Evolutionary conservation across 1,284 basidiomycete species (phyloP).

Genomic region (Rhodotorula sp.): DNA sequence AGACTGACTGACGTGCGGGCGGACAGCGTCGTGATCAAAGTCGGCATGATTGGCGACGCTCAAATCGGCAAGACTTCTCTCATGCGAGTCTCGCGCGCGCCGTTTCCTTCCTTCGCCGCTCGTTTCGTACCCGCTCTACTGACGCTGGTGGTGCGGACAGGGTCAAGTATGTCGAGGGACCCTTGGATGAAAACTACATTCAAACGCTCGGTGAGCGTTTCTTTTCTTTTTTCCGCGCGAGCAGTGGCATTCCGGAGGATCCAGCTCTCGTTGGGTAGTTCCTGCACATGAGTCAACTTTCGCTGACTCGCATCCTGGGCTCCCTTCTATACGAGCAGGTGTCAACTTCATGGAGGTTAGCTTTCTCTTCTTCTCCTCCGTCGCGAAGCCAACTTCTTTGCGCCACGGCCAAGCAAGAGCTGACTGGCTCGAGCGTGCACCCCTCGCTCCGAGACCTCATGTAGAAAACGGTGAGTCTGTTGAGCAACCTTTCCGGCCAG

Average conservation of each 20-base stretch:
- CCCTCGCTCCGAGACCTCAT: not conserved
- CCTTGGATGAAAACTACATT: conserved; percentile 83
- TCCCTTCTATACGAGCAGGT: conserved; percentile 15
- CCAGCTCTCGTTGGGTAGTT: too few species aligned
- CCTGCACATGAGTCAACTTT: too few species aligned
- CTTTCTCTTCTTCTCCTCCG: too few species aligned
- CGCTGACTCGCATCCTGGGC: not conserved
- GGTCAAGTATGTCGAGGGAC: conserved; percentile 75
- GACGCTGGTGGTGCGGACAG: conserved; percentile 3
- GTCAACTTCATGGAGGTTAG: conserved; percentile 79
- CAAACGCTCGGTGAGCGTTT: conserved; percentile 59
- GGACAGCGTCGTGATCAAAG: conserved; percentile 81
- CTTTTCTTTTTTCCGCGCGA: rapidly evolving
- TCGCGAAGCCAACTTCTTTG: not conserved
- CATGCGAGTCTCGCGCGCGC: conserved; percentile 53
- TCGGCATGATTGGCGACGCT: conserved; percentile 98
- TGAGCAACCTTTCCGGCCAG: too few species aligned
- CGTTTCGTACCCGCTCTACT: too few species aligned
- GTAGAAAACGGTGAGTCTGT: conserved; percentile 12
- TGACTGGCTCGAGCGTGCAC: not conserved
- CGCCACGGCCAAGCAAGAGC: too few species aligned
- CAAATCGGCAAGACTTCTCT: conserved; percentile 97
- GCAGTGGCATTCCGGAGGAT: too few species aligned
- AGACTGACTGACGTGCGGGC: not conserved
- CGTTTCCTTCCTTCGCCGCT: too few species aligned